These are phyloP conservation scores for Apiotrichum brassicae DNA, from an alignment of 1,284 basidiomycete genomes.

Conservation along the genomic window DNA sequence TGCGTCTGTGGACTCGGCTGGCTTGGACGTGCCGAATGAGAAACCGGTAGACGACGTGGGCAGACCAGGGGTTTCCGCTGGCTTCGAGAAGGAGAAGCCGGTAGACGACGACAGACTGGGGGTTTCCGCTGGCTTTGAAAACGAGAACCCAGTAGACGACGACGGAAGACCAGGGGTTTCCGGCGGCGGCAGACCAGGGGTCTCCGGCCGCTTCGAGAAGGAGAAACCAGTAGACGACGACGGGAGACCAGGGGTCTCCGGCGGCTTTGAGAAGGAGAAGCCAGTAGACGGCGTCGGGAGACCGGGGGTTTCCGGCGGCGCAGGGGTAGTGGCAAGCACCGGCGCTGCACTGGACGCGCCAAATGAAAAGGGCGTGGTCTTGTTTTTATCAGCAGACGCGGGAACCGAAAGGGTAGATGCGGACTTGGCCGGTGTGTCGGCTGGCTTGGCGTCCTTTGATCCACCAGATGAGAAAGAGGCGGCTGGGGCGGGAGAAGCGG, in stretches of 20 bases:
- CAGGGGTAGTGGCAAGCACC: not conserved
- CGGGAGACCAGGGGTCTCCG: not conserved
- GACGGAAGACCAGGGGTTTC: not conserved
- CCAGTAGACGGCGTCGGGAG: not conserved
- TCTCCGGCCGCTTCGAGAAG: not conserved
- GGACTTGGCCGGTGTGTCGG: not conserved
- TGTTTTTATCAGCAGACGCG: too few relatives aligned
- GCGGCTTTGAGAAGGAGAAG: not conserved
- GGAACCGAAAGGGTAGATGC: constrained; percentile 2
- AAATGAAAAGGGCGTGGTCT: not conserved
- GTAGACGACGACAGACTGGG: not conserved
- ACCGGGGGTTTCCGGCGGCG: not conserved
- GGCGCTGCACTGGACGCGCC: not conserved
- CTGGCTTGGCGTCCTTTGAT: not conserved
- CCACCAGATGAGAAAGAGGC: not conserved
- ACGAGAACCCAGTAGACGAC: not conserved
- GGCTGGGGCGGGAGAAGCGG: not conserved
- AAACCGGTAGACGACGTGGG: not conserved
- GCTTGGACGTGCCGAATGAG: constrained; percentile 6
- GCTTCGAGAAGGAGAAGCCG: not conserved
- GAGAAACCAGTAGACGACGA: not conserved
- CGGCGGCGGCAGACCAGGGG: not conserved
- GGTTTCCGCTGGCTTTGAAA: not conserved
- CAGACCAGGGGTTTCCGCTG: not conserved
- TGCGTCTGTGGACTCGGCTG: constrained; percentile 1